Percentiles rank a stretch among this genome's conserved stretches.
phyloP scores from a whole-genome alignment of 2,329 filamentous ascomycete genomes.

The Purpureocillium lavendulum region DNA sequence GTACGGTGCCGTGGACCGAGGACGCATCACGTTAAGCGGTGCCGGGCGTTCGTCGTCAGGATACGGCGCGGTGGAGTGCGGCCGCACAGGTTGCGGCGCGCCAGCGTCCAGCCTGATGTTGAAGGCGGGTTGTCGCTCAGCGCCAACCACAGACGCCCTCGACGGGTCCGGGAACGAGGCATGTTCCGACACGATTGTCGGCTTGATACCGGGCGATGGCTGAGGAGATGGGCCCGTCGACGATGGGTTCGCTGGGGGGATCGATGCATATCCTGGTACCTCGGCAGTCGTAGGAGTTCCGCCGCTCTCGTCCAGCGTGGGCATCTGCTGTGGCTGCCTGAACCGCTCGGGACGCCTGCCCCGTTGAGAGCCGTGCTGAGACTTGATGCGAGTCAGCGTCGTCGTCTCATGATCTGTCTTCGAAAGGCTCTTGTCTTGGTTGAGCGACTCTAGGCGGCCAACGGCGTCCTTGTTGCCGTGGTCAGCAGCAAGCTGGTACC shows the following conservation, averaged over 20 bases:
- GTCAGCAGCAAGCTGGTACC: conserved; percentile 85
- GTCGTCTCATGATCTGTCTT: conserved; percentile 90
- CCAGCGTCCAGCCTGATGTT: conserved; percentile 36
- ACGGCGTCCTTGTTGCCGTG: conserved; percentile 88
- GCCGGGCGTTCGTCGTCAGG: conserved; percentile 58
- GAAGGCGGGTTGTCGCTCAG: conserved; percentile 40
- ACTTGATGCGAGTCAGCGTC: conserved; percentile 81
- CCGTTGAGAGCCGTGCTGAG: conserved; percentile 61
- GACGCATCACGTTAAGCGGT: conserved; percentile 33
- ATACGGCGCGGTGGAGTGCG: conserved; percentile 58
- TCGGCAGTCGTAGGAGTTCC: conserved; percentile 19
- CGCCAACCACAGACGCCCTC: conserved; percentile 24
- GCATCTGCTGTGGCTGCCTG: conserved; percentile 39
- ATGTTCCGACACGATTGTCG: conserved; percentile 28
- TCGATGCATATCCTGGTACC: conserved; percentile 7
- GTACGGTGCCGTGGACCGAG: conserved; percentile 42
- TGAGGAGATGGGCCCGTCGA: conserved; percentile 25
- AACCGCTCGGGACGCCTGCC: conserved; percentile 54
- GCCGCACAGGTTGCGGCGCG: conserved; percentile 23
- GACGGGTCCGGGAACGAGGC: conserved; percentile 40
- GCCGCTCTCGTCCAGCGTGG: conserved; percentile 38
- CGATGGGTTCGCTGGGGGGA: conserved; percentile 8
- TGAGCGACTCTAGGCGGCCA: conserved; percentile 74
- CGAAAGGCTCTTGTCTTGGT: conserved; percentile 73
- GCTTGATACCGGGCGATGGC: conserved; percentile 31